Conservation (phyloP, 192 early-diverging fungal species). For the Glomus cerebriforme region DNA sequence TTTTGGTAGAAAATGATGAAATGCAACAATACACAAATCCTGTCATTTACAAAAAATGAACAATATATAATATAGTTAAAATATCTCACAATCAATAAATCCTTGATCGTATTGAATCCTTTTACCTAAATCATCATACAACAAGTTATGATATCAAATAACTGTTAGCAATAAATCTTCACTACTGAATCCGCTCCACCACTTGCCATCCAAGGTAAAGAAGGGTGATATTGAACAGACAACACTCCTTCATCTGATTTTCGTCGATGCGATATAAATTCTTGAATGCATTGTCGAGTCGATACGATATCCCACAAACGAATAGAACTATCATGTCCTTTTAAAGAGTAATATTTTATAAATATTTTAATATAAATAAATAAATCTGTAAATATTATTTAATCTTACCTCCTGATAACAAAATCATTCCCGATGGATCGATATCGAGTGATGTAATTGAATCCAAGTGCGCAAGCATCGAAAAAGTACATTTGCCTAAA, state of each 20-base stretch:
- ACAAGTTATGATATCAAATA: neutral
- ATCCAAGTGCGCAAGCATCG: conserved; percentile 70
- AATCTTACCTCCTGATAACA: conserved; percentile 65
- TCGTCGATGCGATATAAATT: conserved; percentile 67
- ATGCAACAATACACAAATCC: neutral
- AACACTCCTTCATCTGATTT: conserved; percentile 79
- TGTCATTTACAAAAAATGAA: neutral
- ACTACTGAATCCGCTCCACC: conserved; percentile 63
- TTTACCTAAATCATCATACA: neutral
- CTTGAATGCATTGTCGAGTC: conserved; percentile 67
- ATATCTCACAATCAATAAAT: no score
- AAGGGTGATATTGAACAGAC: conserved; percentile 58
- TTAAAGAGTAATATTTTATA: conserved; percentile 16
- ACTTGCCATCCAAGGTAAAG: conserved; percentile 55
- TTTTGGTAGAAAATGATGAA: neutral
- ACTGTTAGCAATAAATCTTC: conserved; percentile 41
- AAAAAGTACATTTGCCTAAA: conserved; percentile 60
- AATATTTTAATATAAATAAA: neutral
- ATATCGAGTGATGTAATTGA: conserved; percentile 68
- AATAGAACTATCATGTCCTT: conserved; percentile 76
- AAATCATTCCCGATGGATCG: conserved; percentile 57
- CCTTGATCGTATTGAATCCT: no score
- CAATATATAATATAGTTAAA: neutral
- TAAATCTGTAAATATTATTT: neutral
- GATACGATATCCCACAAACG: conserved; percentile 74